Conservation (phyloP, 495 filamentous ascomycete genomes). For the Podospora anserina region DNA sequence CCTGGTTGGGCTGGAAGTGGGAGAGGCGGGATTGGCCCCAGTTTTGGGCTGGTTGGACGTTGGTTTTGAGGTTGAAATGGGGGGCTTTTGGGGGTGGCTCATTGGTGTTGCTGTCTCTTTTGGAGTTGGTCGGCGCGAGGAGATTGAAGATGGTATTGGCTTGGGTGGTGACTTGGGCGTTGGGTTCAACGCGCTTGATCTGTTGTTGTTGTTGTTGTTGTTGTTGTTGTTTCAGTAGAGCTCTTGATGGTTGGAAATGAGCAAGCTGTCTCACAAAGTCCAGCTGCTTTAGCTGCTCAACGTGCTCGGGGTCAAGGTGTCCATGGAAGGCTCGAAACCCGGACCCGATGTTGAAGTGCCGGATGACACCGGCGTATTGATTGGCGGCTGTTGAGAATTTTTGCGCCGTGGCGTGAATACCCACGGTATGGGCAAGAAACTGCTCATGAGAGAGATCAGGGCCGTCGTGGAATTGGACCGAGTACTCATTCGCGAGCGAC, state of each 20-base stretch:
- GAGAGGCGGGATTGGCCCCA: slow-evolving; percentile 55
- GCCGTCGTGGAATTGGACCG: not conserved
- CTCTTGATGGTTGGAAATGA: not conserved
- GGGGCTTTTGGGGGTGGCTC: not conserved
- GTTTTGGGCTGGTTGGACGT: not conserved
- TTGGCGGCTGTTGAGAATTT: not conserved
- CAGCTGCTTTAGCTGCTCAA: not conserved
- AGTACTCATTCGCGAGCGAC: not conserved
- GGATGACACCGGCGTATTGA: not conserved
- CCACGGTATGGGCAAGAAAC: not conserved
- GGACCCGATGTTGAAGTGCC: not conserved
- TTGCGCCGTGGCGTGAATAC: not conserved
- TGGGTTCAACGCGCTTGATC: not conserved
- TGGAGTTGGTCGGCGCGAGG: not conserved
- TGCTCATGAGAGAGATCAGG: not conserved
- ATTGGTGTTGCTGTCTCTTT: no score
- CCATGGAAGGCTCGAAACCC: not conserved
- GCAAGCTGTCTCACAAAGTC: not conserved
- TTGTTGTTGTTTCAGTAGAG: not conserved
- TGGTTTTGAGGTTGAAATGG: not conserved
- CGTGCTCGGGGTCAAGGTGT: not conserved
- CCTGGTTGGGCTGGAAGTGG: slow-evolving; percentile 31
- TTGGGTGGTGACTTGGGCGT: not conserved
- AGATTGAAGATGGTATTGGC: not conserved
- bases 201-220: not conserved